A percentile compares a stretch with the other conserved stretches of the same genome.
Evolutionary conservation across 257 asterid species (phyloP).

Genomic region (Fraxinus americana): DNA sequence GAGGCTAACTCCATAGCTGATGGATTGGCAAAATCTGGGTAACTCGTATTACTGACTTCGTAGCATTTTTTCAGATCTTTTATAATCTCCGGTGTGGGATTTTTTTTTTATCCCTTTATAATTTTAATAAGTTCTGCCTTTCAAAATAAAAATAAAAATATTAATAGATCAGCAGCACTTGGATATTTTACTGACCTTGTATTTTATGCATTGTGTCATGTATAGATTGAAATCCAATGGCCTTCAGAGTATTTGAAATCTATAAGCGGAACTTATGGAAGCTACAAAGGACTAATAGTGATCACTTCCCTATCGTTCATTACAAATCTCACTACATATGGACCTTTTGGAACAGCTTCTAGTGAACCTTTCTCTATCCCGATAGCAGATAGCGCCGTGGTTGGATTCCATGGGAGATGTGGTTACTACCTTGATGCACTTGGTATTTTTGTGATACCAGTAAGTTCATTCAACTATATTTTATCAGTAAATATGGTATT

Average conservation of each 20-base stretch:
- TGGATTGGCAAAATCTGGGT: too few species aligned
- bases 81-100: too few species aligned
- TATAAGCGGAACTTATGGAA: neutral
- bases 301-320: constrained; percentile 2
- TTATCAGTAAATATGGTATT: neutral
- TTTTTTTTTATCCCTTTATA: too few species aligned
- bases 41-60: too few species aligned
- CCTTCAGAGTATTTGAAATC: neutral
- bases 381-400: neutral
- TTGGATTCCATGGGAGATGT: constrained; percentile 3
- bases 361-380: neutral
- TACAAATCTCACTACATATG: constrained; percentile 1
- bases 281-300: neutral
- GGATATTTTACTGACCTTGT: too few species aligned
- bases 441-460: neutral
- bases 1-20: too few species aligned
- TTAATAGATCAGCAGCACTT: too few species aligned
- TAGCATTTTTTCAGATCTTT: too few species aligned
- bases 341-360: neutral
- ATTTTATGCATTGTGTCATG: neutral
- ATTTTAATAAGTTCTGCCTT: too few species aligned
- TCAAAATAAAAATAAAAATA: too few species aligned
- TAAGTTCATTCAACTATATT: neutral
- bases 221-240: constrained; percentile 1
- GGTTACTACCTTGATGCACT: constrained; percentile 3